Percentiles rank a stretch among this genome's conserved stretches.
phyloP scores from a whole-genome alignment of 805 yeast genomes.

The Blastobotrys chiropterorum region DNA sequence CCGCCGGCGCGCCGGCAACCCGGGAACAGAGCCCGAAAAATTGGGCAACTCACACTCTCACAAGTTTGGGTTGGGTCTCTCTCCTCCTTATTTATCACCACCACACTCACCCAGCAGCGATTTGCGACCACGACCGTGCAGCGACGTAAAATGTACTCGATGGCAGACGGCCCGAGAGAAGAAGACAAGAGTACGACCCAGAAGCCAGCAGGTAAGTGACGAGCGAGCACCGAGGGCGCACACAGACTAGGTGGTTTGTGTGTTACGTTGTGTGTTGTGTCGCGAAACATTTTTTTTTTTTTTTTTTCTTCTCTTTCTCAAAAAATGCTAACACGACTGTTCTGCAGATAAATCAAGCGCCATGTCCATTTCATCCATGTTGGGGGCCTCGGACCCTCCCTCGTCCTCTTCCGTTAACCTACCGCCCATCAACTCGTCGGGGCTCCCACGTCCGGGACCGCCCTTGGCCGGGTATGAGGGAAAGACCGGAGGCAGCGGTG shows the following conservation, averaged over 20 bases:
- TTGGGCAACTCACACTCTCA: too few species aligned
- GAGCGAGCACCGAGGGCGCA: too few species aligned
- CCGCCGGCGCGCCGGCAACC: too few species aligned
- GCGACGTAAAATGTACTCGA: neutral
- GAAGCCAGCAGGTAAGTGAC: neutral
- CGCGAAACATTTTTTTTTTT: neutral
- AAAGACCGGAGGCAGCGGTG: neutral
- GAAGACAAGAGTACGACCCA: neutral
- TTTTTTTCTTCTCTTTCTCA: neutral
- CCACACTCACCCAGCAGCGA: neutral
- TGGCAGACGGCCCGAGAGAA: neutral
- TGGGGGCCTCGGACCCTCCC: slow-evolving; percentile 2
- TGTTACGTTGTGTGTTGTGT: neutral
- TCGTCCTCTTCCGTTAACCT: neutral
- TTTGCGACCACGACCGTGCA: too few species aligned
- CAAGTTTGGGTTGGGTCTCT: too few species aligned
- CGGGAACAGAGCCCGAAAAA: too few species aligned
- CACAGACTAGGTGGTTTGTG: too few species aligned
- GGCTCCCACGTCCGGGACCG: neutral
- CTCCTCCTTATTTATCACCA: neutral
- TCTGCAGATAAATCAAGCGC: neutral
- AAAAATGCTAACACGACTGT: neutral
- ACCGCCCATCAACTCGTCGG: neutral
- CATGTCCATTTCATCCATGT: slow-evolving; percentile 6
- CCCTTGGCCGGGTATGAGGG: neutral